Evolutionary conservation across 2,329 filamentous ascomycete genomes (phyloP).

Genomic region (Trichoderma endophyticum): DNA sequence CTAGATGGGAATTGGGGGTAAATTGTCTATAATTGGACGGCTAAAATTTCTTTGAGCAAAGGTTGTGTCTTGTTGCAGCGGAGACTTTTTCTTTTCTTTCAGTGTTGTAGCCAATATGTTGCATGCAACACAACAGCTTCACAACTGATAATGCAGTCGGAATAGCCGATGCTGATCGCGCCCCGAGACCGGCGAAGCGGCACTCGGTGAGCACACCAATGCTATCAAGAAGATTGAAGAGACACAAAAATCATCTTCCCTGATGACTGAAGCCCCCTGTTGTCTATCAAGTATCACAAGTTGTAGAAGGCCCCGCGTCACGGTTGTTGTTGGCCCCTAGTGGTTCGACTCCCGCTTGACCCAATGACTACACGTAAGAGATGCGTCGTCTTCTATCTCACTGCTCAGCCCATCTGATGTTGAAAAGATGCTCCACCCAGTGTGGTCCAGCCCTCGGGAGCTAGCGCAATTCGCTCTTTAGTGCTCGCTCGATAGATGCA

Average conservation of each 20-base stretch:
- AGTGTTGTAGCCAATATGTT: not conserved
- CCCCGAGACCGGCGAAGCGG: slow-evolving; percentile 8
- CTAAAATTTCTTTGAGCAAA: not conserved
- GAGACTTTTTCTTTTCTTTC: not conserved
- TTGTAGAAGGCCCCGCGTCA: not conserved
- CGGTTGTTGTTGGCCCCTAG: not conserved
- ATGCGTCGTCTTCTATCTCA: not conserved
- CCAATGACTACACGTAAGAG: not conserved
- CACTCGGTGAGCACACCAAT: not conserved
- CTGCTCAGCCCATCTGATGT: slow-evolving; percentile 20
- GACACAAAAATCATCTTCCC: not conserved
- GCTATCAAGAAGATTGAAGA: not conserved
- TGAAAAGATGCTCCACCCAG: slow-evolving; percentile 26
- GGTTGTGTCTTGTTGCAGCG: not conserved
- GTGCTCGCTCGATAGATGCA: slow-evolving; percentile 31
- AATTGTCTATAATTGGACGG: not conserved
- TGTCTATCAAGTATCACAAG: not conserved
- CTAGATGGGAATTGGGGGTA: not conserved
- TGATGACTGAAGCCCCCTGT: not conserved
- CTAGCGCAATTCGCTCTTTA: slow-evolving; percentile 29
- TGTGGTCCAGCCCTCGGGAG: slow-evolving; percentile 27
- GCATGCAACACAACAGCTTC: not conserved
- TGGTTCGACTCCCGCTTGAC: not conserved
- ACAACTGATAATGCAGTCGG: not conserved
- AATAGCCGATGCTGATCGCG: not conserved